Evolutionary conservation across 2,329 filamentous ascomycete species (phyloP).

Genomic region (Fusarium fujikuroi): DNA sequence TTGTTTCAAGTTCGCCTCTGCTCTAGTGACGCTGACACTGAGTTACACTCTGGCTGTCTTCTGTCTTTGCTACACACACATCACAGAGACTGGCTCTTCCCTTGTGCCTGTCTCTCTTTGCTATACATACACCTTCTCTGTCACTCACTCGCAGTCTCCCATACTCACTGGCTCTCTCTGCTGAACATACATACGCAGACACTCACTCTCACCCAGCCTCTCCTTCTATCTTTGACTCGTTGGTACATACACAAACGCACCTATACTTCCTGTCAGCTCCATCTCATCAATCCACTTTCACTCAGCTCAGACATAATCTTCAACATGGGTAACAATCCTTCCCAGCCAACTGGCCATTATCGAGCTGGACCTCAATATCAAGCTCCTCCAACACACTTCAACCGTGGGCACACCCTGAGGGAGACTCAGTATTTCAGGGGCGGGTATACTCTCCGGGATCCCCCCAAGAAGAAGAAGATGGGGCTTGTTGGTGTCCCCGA

Average conservation of each 20-base stretch:
- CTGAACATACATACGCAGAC: too few relatives aligned
- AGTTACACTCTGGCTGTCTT: background rate
- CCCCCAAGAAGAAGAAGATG: background rate
- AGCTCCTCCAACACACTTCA: background rate
- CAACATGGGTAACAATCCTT: background rate
- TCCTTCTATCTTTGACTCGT: too few relatives aligned
- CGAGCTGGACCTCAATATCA: background rate
- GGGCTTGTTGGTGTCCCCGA: background rate
- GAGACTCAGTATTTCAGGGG: background rate
- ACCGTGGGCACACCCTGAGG: background rate
- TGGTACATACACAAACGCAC: too few relatives aligned
- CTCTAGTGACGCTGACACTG: too few relatives aligned
- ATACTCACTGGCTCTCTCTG: too few relatives aligned
- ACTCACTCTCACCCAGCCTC: too few relatives aligned
- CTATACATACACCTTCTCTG: background rate
- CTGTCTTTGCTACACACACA: background rate
- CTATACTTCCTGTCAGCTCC: too few relatives aligned
- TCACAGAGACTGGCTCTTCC: too few relatives aligned
- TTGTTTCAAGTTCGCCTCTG: background rate
- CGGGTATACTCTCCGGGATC: background rate
- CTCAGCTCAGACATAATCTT: background rate
- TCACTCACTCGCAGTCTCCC: too few relatives aligned
- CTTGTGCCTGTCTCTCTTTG: background rate
- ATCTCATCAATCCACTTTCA: too few relatives aligned
- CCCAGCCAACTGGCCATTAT: background rate